Evolutionary conservation across 2,329 filamentous ascomycete genomes (phyloP).

Genomic region (Colletotrichum chlorophyti): DNA sequence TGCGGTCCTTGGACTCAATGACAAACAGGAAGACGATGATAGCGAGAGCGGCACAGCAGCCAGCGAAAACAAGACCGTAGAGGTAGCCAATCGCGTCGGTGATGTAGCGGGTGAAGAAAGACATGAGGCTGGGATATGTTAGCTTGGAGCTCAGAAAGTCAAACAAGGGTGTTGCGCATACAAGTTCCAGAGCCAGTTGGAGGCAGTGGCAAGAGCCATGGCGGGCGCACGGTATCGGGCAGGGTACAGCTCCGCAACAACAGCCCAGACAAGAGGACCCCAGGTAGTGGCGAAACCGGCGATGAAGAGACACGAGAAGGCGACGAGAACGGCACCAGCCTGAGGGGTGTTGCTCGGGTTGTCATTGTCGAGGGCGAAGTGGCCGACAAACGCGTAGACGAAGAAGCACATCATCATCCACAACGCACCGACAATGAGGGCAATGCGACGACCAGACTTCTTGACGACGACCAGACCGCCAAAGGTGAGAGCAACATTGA

Average conservation of each 20-base stretch:
- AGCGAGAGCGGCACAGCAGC: conserved; percentile 68
- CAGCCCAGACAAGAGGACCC: conserved; percentile 73
- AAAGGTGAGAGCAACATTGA: conserved; percentile 73
- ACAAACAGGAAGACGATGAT: conserved; percentile 78
- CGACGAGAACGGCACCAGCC: conserved; percentile 66
- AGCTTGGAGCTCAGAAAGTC: not conserved
- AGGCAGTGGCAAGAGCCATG: conserved; percentile 63
- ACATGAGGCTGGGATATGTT: conserved; percentile 42
- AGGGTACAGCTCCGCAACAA: conserved; percentile 70
- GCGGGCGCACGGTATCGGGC: conserved; percentile 59
- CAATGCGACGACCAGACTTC: conserved; percentile 67
- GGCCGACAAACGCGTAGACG: conserved; percentile 55
- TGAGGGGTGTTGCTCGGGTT: conserved; percentile 52
- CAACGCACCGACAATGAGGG: conserved; percentile 67
- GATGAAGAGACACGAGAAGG: conserved; percentile 74
- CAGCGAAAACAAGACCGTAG: conserved; percentile 76
- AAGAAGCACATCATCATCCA: conserved; percentile 65
- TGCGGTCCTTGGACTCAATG: conserved; percentile 74
- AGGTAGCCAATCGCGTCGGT: conserved; percentile 72
- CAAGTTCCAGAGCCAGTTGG: conserved; percentile 74
- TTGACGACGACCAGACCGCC: conserved; percentile 70
- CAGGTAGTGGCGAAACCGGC: conserved; percentile 72
- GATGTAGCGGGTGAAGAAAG: conserved; percentile 70
- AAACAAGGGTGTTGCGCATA: conserved; percentile 59
- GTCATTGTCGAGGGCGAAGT: conserved; percentile 48